Evolutionary conservation across 2,329 filamentous ascomycete species (phyloP), one percentile per base, ranked within the genome.

Genomic region (Thielaviopsis musarum): DNA sequence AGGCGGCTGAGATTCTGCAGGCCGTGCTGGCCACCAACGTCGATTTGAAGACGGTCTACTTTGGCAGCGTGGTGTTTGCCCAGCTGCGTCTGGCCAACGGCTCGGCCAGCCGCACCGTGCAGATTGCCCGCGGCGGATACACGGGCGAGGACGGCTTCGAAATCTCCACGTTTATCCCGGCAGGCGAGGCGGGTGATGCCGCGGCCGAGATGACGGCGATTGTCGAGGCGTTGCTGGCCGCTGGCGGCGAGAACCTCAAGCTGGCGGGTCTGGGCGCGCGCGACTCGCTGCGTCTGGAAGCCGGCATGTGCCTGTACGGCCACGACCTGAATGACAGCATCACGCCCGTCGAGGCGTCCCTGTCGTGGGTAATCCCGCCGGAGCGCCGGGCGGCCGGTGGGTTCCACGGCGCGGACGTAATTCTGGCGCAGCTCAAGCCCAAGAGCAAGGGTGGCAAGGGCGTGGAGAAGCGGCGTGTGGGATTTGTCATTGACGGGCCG

Each of bases 291-390:
- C 84, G 93, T 54, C 82, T 98, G 30, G 93, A 98, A 74, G 93
- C 93, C 0, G 93, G 93, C 62, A 95, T 98, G 91, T 98, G 93
- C 72, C 79, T 98, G n/a, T 98, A 98, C 73, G 93, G 93, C n/a
- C 89, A 97, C 73, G 93, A 98, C 70, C 80, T 98, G 45, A 84
- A 94, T 69, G 91, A 95, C 69, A 70, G 71, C n/a, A 82, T 77
- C 19, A 82, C 79, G 17, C 79, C 79, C 17, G 77, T 78, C 63
- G 80, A 82, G 71, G 80, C 72, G 34, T 75, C 71, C 15, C 75
- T 83, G 34, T 68, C 70, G 64, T 98, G 93, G 91, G 81, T 96
- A 67, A 84, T 98, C 62, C 84, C 87, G 64, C 90, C 89, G 68
- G 81, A 85, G 59, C 82, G 91, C 19, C 84, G 79, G 22, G 73